Evolutionary conservation across 441 rosid species (phyloP).

Genomic region (Pelargonium citronellum): DNA sequence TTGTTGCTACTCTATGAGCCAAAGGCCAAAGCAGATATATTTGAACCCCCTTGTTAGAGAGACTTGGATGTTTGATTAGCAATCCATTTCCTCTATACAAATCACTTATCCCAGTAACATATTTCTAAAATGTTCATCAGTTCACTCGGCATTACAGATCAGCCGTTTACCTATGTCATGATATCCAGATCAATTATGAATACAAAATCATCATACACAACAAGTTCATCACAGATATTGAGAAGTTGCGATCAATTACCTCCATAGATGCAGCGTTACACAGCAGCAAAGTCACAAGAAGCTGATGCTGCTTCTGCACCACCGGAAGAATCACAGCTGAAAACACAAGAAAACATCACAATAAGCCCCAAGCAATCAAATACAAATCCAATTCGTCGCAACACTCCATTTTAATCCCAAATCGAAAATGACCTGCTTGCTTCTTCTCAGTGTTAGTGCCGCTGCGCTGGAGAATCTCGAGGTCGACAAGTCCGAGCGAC

Average conservation of each 20-base stretch:
- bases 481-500: slow-evolving; percentile 26
- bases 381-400: not conserved
- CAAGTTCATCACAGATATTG: not conserved
- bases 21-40: no score
- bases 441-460: slow-evolving; percentile 28
- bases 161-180: no score
- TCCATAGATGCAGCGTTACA: slow-evolving; percentile 92
- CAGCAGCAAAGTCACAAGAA: slow-evolving; percentile 78
- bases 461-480: slow-evolving; percentile 30
- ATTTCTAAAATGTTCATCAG: not conserved
- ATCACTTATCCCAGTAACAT: not conserved
- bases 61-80: no score
- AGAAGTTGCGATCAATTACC: slow-evolving; percentile 36
- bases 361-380: not conserved
- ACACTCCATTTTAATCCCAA: not conserved
- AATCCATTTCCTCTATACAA: no score
- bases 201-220: not conserved
- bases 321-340: slow-evolving; percentile 77
- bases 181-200: no score
- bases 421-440: slow-evolving; percentile 22
- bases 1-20: no score
- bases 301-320: slow-evolving; percentile 93
- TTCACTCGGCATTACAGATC: not conserved
- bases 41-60: not conserved
- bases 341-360: slow-evolving; percentile 4